A percentile compares a stretch with the other conserved stretches of the same genome.
Conservation (phyloP, 1,284 basidiomycete species). For the Chondrostereum purpureum region DNA sequence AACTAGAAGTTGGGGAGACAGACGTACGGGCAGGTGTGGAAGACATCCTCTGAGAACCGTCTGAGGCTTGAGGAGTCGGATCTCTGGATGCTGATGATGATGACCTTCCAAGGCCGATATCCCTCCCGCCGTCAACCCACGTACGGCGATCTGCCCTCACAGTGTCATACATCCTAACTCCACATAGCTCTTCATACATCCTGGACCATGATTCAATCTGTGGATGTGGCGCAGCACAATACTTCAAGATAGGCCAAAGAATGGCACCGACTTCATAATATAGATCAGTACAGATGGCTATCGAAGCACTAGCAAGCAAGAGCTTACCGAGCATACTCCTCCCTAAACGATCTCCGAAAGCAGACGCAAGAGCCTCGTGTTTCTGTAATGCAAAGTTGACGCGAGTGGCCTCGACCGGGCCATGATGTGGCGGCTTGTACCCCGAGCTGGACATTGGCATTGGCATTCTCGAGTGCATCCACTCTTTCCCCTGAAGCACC, state of each 20-base stretch:
- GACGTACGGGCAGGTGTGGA: background rate
- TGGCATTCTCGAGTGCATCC: no score
- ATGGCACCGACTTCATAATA: background rate
- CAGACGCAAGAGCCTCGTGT: background rate
- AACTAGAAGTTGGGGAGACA: background rate
- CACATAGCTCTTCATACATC: background rate
- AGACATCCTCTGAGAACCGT: background rate
- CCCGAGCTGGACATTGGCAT: no score
- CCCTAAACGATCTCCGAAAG: background rate
- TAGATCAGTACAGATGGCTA: background rate
- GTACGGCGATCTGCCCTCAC: background rate
- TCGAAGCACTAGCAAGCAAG: background rate
- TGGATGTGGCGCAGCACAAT: background rate
- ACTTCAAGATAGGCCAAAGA: background rate
- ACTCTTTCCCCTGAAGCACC: no score
- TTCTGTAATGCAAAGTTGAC: background rate
- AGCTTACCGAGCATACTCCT: background rate
- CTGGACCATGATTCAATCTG: background rate
- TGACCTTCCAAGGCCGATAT: background rate
- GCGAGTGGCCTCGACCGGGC: no score
- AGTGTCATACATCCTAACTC: background rate
- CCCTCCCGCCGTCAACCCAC: background rate
- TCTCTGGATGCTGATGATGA: background rate
- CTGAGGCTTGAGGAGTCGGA: background rate
- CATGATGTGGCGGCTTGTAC: no score